Evolutionary conservation across 345 rosid species (phyloP).

Genomic region (Sonneratia caseolaris): DNA sequence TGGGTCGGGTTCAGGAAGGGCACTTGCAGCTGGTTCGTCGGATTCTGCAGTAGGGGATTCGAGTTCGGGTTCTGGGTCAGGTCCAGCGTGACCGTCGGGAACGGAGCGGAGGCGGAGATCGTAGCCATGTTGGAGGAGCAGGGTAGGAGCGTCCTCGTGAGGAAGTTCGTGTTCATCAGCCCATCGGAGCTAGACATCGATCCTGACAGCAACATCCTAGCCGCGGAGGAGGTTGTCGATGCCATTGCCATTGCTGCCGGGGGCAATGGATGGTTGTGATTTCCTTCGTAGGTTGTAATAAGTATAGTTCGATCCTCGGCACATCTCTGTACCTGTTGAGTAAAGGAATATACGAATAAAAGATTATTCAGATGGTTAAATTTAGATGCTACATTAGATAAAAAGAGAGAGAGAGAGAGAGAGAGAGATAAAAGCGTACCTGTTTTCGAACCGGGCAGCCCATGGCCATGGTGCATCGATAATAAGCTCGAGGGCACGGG

Average conservation of each 20-base stretch:
- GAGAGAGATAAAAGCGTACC: constrained; percentile 12
- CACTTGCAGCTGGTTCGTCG: constrained; percentile 32
- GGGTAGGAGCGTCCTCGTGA: constrained; percentile 63
- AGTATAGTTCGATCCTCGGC: constrained; percentile 79
- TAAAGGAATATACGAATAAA: background rate
- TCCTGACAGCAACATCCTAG: constrained; percentile 72
- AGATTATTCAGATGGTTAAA: background rate
- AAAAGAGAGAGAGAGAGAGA: too few species aligned
- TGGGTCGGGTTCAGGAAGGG: constrained; percentile 33
- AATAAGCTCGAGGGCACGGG: constrained; percentile 73
- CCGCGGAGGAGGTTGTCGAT: constrained; percentile 82
- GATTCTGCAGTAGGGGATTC: constrained; percentile 26
- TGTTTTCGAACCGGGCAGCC: constrained; percentile 80
- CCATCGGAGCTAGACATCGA: constrained; percentile 80
- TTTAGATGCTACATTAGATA: too few species aligned
- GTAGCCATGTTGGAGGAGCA: constrained; percentile 99
- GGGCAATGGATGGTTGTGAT: constrained; percentile 91
- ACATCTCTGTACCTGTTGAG: constrained; percentile 77
- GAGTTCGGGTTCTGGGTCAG: constrained; percentile 43
- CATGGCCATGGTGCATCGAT: constrained; percentile 72
- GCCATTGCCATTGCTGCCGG: constrained; percentile 95
- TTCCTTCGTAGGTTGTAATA: constrained; percentile 87
- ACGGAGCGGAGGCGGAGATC: constrained; percentile 91
- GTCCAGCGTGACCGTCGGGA: constrained; percentile 92
- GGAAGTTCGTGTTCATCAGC: constrained; percentile 56